A percentile compares a stretch with the other conserved stretches of the same genome.
phyloP scores from a whole-genome alignment of 306 rosid species.

The Sphenostylis stenocarpa region DNA sequence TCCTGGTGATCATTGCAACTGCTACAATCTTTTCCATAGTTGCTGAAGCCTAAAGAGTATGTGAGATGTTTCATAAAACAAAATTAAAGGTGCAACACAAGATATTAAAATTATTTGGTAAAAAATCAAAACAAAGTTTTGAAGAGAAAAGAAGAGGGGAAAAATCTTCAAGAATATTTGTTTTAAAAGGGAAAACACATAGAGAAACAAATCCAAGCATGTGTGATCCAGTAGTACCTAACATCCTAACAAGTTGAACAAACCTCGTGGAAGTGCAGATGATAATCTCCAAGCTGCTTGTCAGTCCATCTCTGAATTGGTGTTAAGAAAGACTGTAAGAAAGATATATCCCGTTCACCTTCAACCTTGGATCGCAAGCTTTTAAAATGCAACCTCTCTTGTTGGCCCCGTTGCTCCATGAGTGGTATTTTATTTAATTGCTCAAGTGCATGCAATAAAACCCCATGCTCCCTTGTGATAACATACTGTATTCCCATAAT shows the following conservation, averaged over 20 bases:
- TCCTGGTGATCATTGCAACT: slow-evolving; percentile 90
- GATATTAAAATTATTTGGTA: slow-evolving; percentile 25
- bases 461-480: slow-evolving; percentile 81
- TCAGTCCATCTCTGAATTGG: slow-evolving; percentile 90
- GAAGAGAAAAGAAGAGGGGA: slow-evolving; percentile 9
- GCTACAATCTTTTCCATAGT: slow-evolving; percentile 80
- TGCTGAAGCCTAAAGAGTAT: slow-evolving; percentile 58
- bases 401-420: slow-evolving; percentile 94
- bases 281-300: slow-evolving; percentile 94
- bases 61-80: slow-evolving; percentile 29
- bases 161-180: slow-evolving; percentile 17
- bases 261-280: slow-evolving; percentile 86
- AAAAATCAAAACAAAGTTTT: slow-evolving; percentile 5
- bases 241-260: slow-evolving; percentile 24
- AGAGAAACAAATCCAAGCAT: slow-evolving; percentile 28
- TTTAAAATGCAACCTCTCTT: slow-evolving; percentile 85
- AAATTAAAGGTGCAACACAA: slow-evolving; percentile 27
- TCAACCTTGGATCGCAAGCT: slow-evolving; percentile 75
- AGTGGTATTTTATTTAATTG: slow-evolving; percentile 90
- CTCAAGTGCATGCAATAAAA: slow-evolving; percentile 83
- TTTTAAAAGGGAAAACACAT: background rate
- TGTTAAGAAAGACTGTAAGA: slow-evolving; percentile 78
- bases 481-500: slow-evolving; percentile 61
- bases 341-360: slow-evolving; percentile 64
- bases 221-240: slow-evolving; percentile 10